Evolutionary conservation across 371 early-diverging fungal species (phyloP), one percentile per base, ranked within the genome.

Genomic region (Lichtheimia ornata): DNA sequence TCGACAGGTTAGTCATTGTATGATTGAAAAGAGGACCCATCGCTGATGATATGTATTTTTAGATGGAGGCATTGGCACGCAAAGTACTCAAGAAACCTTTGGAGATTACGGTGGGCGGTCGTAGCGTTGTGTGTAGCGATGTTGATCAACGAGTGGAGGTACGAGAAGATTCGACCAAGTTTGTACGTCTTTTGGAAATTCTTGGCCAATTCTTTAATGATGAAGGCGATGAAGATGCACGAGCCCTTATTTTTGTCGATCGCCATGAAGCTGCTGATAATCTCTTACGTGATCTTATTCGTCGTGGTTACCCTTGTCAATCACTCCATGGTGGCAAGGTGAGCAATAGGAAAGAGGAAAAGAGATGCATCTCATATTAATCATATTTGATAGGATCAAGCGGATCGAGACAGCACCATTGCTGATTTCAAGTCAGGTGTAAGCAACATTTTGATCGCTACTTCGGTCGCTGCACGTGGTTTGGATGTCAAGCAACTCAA

Each of bases 391-490:
- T 68, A 81, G 80, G 97, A 97, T 62, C 98, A 98, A 84, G 83
- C 88, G 0, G 98, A 99, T 68, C 89, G 99, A 56, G 97, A 97
- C 67, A 88, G 90, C 54, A 94, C 95, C 1, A 92, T 99, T 65
- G 58, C 86, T 4, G 96, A 97, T 61, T 97, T 98, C 72, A 98
- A 99, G 67, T 82, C 88, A 1, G 96, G 96, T 6, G 86, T 86
- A 5, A 87, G 87, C 43, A 91, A 89, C 55, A 87, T 99, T 45
- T 75, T 99, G 54, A 93, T 99, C 74, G 99, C 99, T 2, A 99
- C 99, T 0, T 96, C 97, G n/a, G 97, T 99, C 3, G 99, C 98
- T n/a, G 97, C 99, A 1, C 93, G 99, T 69, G 99, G 99, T 18
- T 74, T 99, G 52, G 99, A 99, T 75, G 99, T 99, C 42, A 96